Evolutionary conservation across 2,329 filamentous ascomycete genomes (phyloP).

Genomic region (Alternaria atra): DNA sequence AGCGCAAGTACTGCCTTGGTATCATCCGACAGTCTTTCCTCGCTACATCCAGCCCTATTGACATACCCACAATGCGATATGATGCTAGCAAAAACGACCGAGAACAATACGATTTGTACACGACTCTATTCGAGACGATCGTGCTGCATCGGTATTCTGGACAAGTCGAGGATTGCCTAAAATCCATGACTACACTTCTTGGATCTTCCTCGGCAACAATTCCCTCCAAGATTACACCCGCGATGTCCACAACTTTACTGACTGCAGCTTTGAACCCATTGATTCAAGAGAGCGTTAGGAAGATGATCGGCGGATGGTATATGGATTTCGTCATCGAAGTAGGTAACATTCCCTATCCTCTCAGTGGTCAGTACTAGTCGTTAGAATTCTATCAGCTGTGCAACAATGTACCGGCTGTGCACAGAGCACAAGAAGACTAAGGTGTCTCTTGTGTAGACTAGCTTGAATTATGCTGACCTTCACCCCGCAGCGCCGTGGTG

Average conservation of each 20-base stretch:
- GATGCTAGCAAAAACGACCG: constrained; percentile 28
- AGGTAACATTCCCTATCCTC: not conserved
- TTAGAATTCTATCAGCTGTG: not conserved
- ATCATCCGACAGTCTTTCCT: constrained; percentile 55
- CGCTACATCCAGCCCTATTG: constrained; percentile 38
- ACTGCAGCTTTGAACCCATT: constrained; percentile 52
- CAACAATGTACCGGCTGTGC: not conserved
- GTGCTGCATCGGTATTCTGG: constrained; percentile 60
- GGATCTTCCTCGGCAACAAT: constrained; percentile 47
- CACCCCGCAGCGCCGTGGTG: constrained; percentile 3
- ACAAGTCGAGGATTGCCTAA: constrained; percentile 57
- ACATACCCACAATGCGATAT: constrained; percentile 35
- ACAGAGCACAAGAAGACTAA: not conserved
- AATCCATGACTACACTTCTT: constrained; percentile 53
- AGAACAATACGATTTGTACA: constrained; percentile 54
- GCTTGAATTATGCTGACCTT: not conserved
- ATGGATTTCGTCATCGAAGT: constrained; percentile 43
- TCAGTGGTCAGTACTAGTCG: not conserved
- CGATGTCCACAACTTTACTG: constrained; percentile 56
- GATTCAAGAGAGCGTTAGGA: constrained; percentile 58
- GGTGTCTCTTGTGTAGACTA: not conserved
- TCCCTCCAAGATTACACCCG: constrained; percentile 43
- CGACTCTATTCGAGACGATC: constrained; percentile 58
- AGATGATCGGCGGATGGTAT: constrained; percentile 58
- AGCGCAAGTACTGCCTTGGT: constrained; percentile 57